Conservation (phyloP, 140 eudicot genomes). For the Ambrosia hybrid region DNA sequence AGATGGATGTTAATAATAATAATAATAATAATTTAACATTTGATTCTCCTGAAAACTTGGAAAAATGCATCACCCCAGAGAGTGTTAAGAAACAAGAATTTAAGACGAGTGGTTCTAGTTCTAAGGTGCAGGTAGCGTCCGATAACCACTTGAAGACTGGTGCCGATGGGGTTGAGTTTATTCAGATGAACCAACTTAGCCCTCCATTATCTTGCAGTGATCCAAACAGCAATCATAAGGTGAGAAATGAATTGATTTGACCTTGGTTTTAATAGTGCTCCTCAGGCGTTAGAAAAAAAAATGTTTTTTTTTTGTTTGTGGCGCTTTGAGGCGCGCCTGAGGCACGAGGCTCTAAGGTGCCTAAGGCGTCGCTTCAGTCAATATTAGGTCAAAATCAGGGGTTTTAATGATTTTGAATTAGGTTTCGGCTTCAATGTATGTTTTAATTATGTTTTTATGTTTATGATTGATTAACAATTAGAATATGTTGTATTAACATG, state of each 20-base stretch:
- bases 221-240: neutral
- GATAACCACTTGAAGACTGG: constrained; percentile 3
- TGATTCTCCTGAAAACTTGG: constrained; percentile 6
- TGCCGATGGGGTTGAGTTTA: constrained; percentile 8
- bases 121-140: neutral
- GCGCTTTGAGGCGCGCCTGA: too few relatives aligned
- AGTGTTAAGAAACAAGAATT: constrained; percentile 16
- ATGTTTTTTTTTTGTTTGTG: too few relatives aligned
- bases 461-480: too few relatives aligned
- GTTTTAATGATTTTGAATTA: too few relatives aligned
- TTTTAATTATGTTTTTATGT: too few relatives aligned
- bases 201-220: constrained; percentile 19
- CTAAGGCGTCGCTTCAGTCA: too few relatives aligned
- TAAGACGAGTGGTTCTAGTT: neutral
- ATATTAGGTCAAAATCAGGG: too few relatives aligned
- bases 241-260: neutral
- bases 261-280: too few relatives aligned
- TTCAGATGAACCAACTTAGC: constrained; percentile 5
- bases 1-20: constrained; percentile 21
- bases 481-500: too few relatives aligned
- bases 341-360: too few relatives aligned
- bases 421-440: too few relatives aligned
- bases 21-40: constrained; percentile 6
- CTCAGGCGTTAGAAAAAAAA: too few relatives aligned
- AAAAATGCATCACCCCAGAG: constrained; percentile 19